Base-by-base conservation (phyloP, 805 yeast species). In the Candida railenensis region DNA sequence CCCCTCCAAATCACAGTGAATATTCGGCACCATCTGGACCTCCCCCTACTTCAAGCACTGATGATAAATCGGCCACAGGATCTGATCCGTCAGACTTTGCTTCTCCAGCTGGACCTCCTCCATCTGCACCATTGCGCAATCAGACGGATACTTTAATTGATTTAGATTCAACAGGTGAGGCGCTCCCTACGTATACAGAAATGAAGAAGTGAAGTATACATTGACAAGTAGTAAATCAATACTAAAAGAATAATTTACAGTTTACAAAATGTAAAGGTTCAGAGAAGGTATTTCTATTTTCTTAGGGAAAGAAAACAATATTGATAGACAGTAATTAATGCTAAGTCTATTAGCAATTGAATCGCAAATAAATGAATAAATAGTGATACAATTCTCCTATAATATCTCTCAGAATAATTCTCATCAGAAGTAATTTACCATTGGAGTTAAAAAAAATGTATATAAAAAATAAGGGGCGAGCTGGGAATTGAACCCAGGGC, bases 401-500 rank as follows among this genome's bases (percentile, higher is more conserved):
- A n/a, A n/a, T n/a, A n/a, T n/a, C n/a, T n/a, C n/a, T n/a, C n/a
- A n/a, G n/a, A n/a, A n/a, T n/a, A n/a, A n/a, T n/a, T n/a, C n/a
- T n/a, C n/a, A n/a, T n/a, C n/a, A n/a, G n/a, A n/a, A n/a, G n/a
- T n/a, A n/a, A n/a, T n/a, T n/a, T n/a, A n/a, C n/a, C n/a, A n/a
- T n/a, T n/a, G n/a, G n/a, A n/a, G n/a, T n/a, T n/a, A 34, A 37
- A 19, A 19, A n/a, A n/a, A 16, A 38, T 20, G 39, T 8, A 36
- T 14, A 18, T 12, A 21, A 45, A 45, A 40, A 34, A 40, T 36
- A 40, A 19, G 65, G 65, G 66, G 65, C 66, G 54, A 51, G 56
- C 74, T 66, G 77, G 76, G 77, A 71, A 71, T 71, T 70, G 76
- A 71, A 71, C 76, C 76, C 76, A 66, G 77, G 77, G 72, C 76